A percentile compares a stretch with the other conserved stretches of the same genome.
Conservation (phyloP, 2,329 filamentous ascomycete genomes). For the Simplicillium sp. region DNA sequence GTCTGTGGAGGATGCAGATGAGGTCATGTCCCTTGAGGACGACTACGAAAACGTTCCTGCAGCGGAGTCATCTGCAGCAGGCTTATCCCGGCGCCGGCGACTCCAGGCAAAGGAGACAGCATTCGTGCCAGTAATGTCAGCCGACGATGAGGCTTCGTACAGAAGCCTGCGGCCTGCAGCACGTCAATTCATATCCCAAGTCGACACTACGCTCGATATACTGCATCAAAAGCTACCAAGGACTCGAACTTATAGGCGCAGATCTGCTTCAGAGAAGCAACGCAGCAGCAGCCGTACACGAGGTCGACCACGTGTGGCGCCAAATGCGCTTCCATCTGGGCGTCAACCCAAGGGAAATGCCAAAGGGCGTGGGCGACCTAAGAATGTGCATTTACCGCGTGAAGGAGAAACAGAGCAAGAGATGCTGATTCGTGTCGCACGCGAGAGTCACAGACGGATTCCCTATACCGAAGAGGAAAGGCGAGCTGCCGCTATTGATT, state of each 20-base stretch:
- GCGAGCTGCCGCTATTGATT: conserved; percentile 22
- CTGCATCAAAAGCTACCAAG: no score
- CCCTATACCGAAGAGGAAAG: conserved; percentile 12
- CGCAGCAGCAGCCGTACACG: background rate
- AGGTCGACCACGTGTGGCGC: conserved; percentile 7
- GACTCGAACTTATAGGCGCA: no score
- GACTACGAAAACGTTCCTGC: no score
- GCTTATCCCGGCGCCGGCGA: no score
- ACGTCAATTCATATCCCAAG: no score
- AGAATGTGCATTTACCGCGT: conserved; percentile 25
- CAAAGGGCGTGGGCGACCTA: conserved; percentile 27
- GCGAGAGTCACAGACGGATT: conserved; percentile 23
- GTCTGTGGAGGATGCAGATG: background rate
- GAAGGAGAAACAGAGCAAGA: conserved; percentile 36
- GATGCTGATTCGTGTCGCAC: conserved; percentile 37
- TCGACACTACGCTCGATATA: no score
- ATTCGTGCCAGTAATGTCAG: no score
- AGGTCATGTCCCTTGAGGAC: background rate
- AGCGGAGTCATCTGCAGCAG: no score
- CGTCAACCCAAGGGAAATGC: conserved; percentile 2
- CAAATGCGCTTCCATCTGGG: conserved; percentile 1
- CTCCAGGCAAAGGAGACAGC: no score
- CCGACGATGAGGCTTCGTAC: no score
- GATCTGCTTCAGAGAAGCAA: no score
- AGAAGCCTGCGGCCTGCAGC: no score